Evolutionary conservation across 495 filamentous ascomycete species (phyloP).

Genomic region (Trichoderma virens): DNA sequence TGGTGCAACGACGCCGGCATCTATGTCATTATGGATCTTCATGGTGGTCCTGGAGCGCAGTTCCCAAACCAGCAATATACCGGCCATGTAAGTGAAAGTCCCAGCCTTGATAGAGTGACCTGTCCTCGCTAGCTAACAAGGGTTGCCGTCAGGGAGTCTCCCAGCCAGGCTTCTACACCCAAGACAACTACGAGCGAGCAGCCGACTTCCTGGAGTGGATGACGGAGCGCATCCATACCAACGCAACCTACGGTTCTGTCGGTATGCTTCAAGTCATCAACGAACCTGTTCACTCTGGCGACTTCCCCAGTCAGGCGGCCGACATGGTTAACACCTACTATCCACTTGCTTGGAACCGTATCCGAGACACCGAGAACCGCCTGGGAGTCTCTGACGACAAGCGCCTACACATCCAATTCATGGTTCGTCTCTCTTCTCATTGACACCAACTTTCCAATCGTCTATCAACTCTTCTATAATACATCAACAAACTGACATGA

Average conservation of each 20-base stretch:
- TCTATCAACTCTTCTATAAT: not conserved
- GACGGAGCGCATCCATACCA: constrained; percentile 45
- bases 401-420: constrained; percentile 25
- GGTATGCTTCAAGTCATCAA: constrained; percentile 55
- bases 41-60: constrained; percentile 56
- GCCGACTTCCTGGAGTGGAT: constrained; percentile 53
- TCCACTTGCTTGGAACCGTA: constrained; percentile 19
- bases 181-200: constrained; percentile 50
- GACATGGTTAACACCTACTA: constrained; percentile 20
- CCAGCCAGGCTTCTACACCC: constrained; percentile 45
- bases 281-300: constrained; percentile 46
- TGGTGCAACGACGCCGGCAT: constrained; percentile 49
- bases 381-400: constrained; percentile 13
- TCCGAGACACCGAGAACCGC: constrained; percentile 19
- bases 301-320: not conserved
- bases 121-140: not conserved
- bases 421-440: constrained; percentile 15
- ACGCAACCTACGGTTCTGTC: constrained; percentile 34
- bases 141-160: constrained; percentile 1
- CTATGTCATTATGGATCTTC: constrained; percentile 58
- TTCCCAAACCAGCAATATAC: constrained; percentile 43
- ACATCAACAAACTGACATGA: constrained; percentile 9
- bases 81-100: constrained; percentile 33
- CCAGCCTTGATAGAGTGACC: not conserved
- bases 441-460: too few relatives aligned